Percentiles rank a stretch among this genome's conserved stretches.
phyloP scores from a whole-genome alignment of 441 rosid species.

The Erodium texanum region DNA sequence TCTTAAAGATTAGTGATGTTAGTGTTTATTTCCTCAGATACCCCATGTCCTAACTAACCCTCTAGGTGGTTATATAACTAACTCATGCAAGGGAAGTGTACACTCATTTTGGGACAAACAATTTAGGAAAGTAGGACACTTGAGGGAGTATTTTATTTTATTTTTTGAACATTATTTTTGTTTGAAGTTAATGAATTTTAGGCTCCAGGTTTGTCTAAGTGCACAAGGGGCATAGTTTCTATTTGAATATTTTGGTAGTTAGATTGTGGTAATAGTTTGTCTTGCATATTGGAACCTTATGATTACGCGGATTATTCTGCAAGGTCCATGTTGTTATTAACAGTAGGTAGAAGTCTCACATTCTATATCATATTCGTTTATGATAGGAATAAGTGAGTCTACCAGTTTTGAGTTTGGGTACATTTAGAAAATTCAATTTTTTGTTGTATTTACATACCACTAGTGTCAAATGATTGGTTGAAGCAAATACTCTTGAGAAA shows the following conservation, averaged over 20 bases:
- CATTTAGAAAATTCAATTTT: background rate
- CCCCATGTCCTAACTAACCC: background rate
- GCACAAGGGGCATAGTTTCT: background rate
- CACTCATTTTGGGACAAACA: background rate
- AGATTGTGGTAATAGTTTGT: background rate
- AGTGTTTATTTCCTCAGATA: background rate
- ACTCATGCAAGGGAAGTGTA: background rate
- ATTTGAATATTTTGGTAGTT: background rate
- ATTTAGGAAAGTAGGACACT: background rate
- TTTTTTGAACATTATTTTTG: background rate
- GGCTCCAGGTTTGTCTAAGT: background rate
- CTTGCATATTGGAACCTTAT: background rate
- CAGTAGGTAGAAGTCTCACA: background rate
- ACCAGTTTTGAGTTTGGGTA: background rate
- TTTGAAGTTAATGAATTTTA: background rate
- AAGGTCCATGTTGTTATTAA: background rate
- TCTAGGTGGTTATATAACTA: background rate
- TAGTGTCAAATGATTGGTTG: background rate
- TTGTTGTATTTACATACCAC: background rate
- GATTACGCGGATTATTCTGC: background rate
- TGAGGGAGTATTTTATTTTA: background rate
- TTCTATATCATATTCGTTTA: background rate
- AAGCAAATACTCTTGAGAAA: conserved; percentile 1
- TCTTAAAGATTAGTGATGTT: background rate
- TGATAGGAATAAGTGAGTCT: background rate